These are phyloP conservation scores for Thermoascus crustaceus DNA, from an alignment of 2,329 filamentous ascomycete species.

Conservation along the genomic window DNA sequence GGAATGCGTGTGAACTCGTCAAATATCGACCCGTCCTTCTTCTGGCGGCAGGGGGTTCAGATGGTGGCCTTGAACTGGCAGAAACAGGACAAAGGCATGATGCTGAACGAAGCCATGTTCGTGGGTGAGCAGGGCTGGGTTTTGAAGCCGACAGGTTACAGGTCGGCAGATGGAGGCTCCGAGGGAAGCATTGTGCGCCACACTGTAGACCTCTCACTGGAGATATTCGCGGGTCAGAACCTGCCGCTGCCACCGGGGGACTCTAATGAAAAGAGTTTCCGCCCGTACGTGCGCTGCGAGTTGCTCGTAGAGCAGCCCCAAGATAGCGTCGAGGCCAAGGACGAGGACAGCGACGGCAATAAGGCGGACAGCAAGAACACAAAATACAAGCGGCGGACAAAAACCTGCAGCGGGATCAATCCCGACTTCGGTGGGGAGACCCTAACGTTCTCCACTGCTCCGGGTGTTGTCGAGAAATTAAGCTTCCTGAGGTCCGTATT, in stretches of 20 bases:
- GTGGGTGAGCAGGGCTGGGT: slow-evolving; percentile 73
- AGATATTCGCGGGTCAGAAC: slow-evolving; percentile 67
- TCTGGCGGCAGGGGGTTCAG: slow-evolving; percentile 84
- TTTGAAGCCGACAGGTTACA: slow-evolving; percentile 71
- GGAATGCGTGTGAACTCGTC: slow-evolving; percentile 74
- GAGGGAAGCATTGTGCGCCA: too few species aligned
- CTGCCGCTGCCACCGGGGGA: slow-evolving; percentile 57
- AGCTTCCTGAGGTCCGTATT: slow-evolving; percentile 62
- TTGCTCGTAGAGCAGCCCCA: slow-evolving; percentile 78
- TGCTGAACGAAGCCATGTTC: slow-evolving; percentile 94
- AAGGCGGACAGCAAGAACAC: slow-evolving; percentile 33
- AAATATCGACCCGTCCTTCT: slow-evolving; percentile 75
- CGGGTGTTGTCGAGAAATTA: slow-evolving; percentile 58
- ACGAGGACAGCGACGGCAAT: slow-evolving; percentile 46
- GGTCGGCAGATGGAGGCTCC: slow-evolving; percentile 34
- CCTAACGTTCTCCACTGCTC: slow-evolving; percentile 50
- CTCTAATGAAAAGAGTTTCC: slow-evolving; percentile 51
- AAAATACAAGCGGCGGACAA: slow-evolving; percentile 53
- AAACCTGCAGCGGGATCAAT: slow-evolving; percentile 49
- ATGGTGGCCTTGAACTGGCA: slow-evolving; percentile 95
- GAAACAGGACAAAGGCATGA: slow-evolving; percentile 82
- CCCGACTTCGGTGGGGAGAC: slow-evolving; percentile 56
- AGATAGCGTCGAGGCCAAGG: slow-evolving; percentile 42
- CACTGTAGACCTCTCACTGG: slow-evolving; percentile 61
- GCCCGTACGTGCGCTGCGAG: slow-evolving; percentile 69